Percentiles rank a stretch among this genome's conserved stretches.
Evolutionary conservation across 2,329 filamentous ascomycete species (phyloP).

Genomic region (Didymella segeticola): DNA sequence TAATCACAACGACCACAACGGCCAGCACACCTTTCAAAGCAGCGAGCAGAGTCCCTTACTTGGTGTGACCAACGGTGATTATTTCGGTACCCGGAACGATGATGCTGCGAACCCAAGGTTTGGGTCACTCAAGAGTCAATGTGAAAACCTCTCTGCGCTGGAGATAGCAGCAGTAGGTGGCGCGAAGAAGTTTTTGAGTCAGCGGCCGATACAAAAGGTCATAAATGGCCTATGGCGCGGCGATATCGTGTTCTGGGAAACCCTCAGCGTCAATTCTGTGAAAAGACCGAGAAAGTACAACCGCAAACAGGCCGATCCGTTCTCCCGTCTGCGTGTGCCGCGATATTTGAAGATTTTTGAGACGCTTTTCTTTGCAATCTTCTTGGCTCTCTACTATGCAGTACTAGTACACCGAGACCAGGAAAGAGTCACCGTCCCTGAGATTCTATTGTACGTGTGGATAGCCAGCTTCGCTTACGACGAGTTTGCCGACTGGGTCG

Average conservation of each 20-base stretch:
- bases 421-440: slow-evolving; percentile 69
- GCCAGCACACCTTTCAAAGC: slow-evolving; percentile 4
- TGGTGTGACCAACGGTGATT: slow-evolving; percentile 23
- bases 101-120: slow-evolving; percentile 50
- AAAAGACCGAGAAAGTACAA: slow-evolving; percentile 83
- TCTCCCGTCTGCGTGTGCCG: slow-evolving; percentile 78
- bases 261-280: slow-evolving; percentile 71
- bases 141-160: slow-evolving; percentile 81
- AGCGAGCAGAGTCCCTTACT: slow-evolving; percentile 40
- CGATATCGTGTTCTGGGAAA: slow-evolving; percentile 87
- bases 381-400: slow-evolving; percentile 83
- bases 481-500: slow-evolving; percentile 72
- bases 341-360: slow-evolving; percentile 87
- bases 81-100: slow-evolving; percentile 35
- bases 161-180: slow-evolving; percentile 84
- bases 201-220: slow-evolving; percentile 80
- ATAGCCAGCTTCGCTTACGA: slow-evolving; percentile 88
- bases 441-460: slow-evolving; percentile 82
- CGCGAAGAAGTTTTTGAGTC: slow-evolving; percentile 84
- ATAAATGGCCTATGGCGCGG: slow-evolving; percentile 83
- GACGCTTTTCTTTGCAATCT: slow-evolving; percentile 78
- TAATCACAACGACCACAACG: slow-evolving; percentile 21
- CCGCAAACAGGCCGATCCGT: slow-evolving; percentile 47
- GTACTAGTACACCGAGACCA: slow-evolving; percentile 78
- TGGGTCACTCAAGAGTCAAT: slow-evolving; percentile 72